phyloP scores from a whole-genome alignment of 768 basidiomycete species.

The Strobilomyces dryophilus region DNA sequence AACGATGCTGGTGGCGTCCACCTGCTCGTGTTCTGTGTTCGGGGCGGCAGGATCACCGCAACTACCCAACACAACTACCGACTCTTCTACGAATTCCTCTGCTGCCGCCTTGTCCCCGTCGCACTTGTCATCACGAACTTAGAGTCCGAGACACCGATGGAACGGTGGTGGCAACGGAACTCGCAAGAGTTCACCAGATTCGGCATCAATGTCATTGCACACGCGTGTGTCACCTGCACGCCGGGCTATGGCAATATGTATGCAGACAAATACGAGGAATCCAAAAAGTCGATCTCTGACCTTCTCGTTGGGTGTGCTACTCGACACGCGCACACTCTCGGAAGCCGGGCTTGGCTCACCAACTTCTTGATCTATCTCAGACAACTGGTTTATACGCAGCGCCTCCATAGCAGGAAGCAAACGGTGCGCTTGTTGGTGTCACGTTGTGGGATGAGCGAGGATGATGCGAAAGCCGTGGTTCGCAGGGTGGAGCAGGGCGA shows the following conservation, averaged over 20 bases:
- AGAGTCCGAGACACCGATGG: constrained; percentile 32
- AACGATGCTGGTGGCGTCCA: constrained; percentile 29
- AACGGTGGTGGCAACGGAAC: constrained; percentile 33
- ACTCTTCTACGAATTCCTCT: constrained; percentile 37
- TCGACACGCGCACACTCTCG: constrained; percentile 16
- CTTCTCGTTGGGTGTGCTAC: constrained; percentile 23
- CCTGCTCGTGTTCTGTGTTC: constrained; percentile 38
- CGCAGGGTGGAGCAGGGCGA: constrained; percentile 15
- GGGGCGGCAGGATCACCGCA: constrained; percentile 35
- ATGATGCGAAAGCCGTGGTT: constrained; percentile 18
- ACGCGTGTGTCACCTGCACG: constrained; percentile 32
- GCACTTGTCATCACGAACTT: constrained; percentile 39
- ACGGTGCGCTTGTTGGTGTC: constrained; percentile 23
- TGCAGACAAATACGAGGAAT: constrained; percentile 34
- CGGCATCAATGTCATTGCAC: constrained; percentile 20
- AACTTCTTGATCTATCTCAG: constrained; percentile 22
- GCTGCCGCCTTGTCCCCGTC: constrained; percentile 34
- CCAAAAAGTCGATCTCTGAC: constrained; percentile 24
- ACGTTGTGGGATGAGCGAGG: constrained; percentile 23
- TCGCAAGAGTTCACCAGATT: constrained; percentile 20
- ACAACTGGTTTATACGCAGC: constrained; percentile 20
- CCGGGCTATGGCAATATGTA: constrained; percentile 30
- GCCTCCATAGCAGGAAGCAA: constrained; percentile 19
- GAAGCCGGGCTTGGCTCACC: constrained; percentile 24
- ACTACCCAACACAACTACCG: constrained; percentile 34